A percentile compares a stretch with the other conserved stretches of the same genome.
phyloP scores from a whole-genome alignment of 768 basidiomycete species.

The Tylopilus plumbeoviolaceoides region DNA sequence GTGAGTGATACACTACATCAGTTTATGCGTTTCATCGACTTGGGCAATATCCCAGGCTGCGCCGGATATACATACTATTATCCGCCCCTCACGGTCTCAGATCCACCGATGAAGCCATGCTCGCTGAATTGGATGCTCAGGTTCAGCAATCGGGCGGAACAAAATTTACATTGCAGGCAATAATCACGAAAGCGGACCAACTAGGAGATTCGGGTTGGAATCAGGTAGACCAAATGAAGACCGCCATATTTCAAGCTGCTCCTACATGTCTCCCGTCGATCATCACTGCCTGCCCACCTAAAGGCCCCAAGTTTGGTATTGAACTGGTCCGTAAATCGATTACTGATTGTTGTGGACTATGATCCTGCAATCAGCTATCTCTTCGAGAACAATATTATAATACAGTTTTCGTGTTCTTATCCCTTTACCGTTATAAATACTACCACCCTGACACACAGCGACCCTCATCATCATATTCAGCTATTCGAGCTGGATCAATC shows the following conservation, averaged over 20 bases:
- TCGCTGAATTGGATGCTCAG: slow-evolving; percentile 40
- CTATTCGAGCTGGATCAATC: background rate
- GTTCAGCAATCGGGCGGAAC: slow-evolving; percentile 31
- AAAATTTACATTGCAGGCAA: slow-evolving; percentile 62
- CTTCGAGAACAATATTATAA: background rate
- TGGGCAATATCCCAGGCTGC: slow-evolving; percentile 42
- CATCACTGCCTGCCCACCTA: slow-evolving; percentile 45
- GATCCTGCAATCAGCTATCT: background rate
- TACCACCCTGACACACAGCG: slow-evolving; percentile 1
- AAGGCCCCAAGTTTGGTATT: slow-evolving; percentile 54
- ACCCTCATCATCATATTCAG: background rate
- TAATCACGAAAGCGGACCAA: slow-evolving; percentile 69
- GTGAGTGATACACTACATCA: slow-evolving; percentile 37
- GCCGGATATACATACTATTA: slow-evolving; percentile 66
- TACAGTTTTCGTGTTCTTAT: background rate
- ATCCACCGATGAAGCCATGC: slow-evolving; percentile 57
- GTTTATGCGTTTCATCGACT: background rate
- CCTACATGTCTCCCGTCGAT: slow-evolving; percentile 68
- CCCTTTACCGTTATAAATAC: background rate
- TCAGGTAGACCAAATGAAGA: slow-evolving; percentile 40
- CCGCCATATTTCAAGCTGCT: slow-evolving; percentile 47
- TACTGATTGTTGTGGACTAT: slow-evolving; percentile 51
- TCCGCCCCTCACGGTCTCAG: slow-evolving; percentile 64
- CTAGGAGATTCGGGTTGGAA: slow-evolving; percentile 34
- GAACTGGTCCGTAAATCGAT: slow-evolving; percentile 56